Percentiles rank a stretch among this genome's conserved stretches.
phyloP scores from a whole-genome alignment of 306 rosid genomes.

The Dicorynia guianensis region DNA sequence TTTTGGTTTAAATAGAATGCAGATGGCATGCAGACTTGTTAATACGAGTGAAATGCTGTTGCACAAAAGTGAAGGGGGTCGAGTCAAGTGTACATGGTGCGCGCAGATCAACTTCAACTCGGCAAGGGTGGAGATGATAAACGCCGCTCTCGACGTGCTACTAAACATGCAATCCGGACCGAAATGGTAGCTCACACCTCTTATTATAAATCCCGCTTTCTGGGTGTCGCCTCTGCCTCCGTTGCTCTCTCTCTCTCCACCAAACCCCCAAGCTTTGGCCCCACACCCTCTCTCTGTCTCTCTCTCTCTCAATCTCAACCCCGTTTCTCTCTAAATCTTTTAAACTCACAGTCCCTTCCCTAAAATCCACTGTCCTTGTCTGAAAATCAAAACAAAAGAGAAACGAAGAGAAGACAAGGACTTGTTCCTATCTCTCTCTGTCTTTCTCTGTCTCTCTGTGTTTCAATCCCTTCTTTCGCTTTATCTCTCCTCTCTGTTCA shows the following conservation, averaged over 20 bases:
- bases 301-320: not conserved
- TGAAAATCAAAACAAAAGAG: constrained; percentile 23
- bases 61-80: not conserved
- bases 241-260: constrained; percentile 26
- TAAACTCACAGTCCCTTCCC: constrained; percentile 9
- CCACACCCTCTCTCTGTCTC: constrained; percentile 28
- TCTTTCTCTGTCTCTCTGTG: not conserved
- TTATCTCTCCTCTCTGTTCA: constrained; percentile 39
- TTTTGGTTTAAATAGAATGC: not conserved
- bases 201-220: constrained; percentile 41
- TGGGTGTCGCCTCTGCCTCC: not conserved
- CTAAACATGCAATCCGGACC: constrained; percentile 77
- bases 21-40: not conserved
- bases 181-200: constrained; percentile 74
- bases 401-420: constrained; percentile 32
- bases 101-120: not conserved
- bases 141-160: constrained; percentile 62
- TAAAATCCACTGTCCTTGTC: constrained; percentile 33
- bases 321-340: not conserved
- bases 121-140: constrained; percentile 44
- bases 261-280: constrained; percentile 41
- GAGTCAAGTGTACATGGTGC: constrained; percentile 3
- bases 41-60: not conserved
- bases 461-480: constrained; percentile 10
- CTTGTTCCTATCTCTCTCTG: constrained; percentile 14